Conservation (phyloP, 2,329 filamentous ascomycete genomes). For the Lithohypha guttulata region DNA sequence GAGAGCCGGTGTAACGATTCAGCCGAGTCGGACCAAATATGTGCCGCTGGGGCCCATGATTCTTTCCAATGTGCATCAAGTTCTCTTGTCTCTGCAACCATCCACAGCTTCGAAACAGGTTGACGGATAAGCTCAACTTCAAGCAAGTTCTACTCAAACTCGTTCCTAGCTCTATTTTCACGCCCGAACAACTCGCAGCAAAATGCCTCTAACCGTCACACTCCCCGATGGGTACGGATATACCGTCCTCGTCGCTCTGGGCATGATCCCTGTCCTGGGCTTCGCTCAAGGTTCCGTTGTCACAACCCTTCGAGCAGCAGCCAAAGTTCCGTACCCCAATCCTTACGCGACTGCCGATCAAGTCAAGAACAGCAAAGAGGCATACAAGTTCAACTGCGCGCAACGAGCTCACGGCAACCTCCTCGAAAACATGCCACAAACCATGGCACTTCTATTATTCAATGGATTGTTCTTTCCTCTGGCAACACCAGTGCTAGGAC, state of each 20-base stretch:
- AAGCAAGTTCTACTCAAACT: too few species aligned
- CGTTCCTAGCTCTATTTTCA: too few species aligned
- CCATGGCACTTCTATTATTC: conserved; percentile 42
- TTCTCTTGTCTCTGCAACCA: too few species aligned
- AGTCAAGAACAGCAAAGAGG: conserved; percentile 37
- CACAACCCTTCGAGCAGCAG: conserved; percentile 37
- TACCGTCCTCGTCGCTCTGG: conserved; percentile 44
- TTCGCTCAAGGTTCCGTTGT: conserved; percentile 42
- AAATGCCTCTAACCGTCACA: conserved; percentile 15
- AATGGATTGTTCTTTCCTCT: conserved; percentile 45
- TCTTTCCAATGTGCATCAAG: too few species aligned
- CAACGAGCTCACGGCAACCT: conserved; percentile 50
- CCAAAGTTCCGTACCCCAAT: conserved; percentile 48
- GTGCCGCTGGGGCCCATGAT: too few species aligned
- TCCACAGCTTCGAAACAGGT: too few species aligned
- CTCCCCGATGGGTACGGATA: conserved; percentile 30
- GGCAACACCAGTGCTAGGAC: conserved; percentile 36
- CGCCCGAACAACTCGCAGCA: neutral
- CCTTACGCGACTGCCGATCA: conserved; percentile 47
- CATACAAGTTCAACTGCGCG: conserved; percentile 42
- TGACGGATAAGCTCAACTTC: too few species aligned
- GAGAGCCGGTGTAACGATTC: too few species aligned
- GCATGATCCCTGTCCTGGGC: conserved; percentile 43
- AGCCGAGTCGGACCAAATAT: too few species aligned
- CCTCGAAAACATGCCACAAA: conserved; percentile 46